These are phyloP conservation scores for Ceratocystis ficicola DNA, from an alignment of 2,329 filamentous ascomycete species.

Conservation along the genomic window DNA sequence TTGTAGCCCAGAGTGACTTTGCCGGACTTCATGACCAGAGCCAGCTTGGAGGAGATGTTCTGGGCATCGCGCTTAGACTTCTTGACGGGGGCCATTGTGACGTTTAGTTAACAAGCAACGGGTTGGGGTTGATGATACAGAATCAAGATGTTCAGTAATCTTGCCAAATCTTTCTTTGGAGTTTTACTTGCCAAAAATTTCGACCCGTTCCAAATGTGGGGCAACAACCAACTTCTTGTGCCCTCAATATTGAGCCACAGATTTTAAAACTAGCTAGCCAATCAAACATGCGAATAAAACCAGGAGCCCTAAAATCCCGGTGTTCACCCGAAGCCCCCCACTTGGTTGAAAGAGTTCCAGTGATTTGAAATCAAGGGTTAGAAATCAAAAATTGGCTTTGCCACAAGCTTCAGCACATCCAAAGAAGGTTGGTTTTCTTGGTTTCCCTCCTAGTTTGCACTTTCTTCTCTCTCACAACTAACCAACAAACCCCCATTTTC, in stretches of 20 bases:
- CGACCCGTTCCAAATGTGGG: constrained; percentile 16
- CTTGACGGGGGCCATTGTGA: constrained; percentile 58
- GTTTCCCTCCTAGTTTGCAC: constrained; percentile 19
- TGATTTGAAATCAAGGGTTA: constrained; percentile 46
- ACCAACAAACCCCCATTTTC: constrained; percentile 26
- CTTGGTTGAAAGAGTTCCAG: constrained; percentile 15
- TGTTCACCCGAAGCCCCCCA: constrained; percentile 26
- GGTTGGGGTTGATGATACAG: constrained; percentile 26
- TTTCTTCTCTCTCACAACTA: constrained; percentile 29
- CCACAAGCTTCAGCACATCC: constrained; percentile 21
- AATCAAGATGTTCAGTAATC: constrained; percentile 23
- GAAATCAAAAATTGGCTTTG: constrained; percentile 26
- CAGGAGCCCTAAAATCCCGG: constrained; percentile 33
- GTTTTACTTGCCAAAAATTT: constrained; percentile 13
- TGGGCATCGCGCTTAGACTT: constrained; percentile 79
- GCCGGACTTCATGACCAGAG: constrained; percentile 52
- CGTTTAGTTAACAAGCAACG: constrained; percentile 29
- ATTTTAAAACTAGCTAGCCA: constrained; percentile 25
- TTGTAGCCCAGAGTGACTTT: constrained; percentile 87
- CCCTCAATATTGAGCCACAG: constrained; percentile 18
- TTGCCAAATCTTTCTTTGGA: background rate
- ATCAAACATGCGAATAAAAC: constrained; percentile 23
- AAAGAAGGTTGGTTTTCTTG: constrained; percentile 21
- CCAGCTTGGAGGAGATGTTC: constrained; percentile 52
- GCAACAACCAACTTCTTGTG: constrained; percentile 9